phyloP scores from a whole-genome alignment of 148 eudicot genomes.

The Camellia lanceoleosa region DNA sequence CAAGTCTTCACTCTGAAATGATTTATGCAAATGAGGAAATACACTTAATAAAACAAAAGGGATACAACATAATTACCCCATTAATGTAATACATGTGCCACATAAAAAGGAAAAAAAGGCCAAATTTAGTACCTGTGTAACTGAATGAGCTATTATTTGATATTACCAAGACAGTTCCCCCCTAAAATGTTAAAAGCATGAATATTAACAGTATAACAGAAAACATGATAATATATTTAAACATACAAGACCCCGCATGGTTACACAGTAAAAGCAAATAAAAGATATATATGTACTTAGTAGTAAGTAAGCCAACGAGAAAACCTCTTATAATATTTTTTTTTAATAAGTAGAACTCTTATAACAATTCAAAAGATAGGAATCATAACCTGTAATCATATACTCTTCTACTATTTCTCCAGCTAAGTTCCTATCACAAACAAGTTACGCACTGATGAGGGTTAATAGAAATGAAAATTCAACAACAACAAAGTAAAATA shows the following conservation, averaged over 20 bases:
- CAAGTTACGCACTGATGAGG: not conserved
- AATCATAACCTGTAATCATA: slow-evolving; percentile 57
- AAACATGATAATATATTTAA: not conserved
- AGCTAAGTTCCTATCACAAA: slow-evolving; percentile 68
- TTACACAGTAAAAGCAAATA: not conserved
- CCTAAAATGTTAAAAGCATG: not conserved
- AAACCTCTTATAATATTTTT: not conserved
- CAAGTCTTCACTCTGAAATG: slow-evolving; percentile 61
- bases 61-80: not conserved
- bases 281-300: not conserved
- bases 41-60: not conserved
- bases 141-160: not conserved
- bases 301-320: not conserved
- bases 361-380: not conserved
- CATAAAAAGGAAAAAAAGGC: not conserved
- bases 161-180: not conserved
- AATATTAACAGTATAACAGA: slow-evolving; percentile 1
- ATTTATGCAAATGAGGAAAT: not conserved
- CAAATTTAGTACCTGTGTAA: not conserved
- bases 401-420: slow-evolving; percentile 80
- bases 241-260: not conserved
- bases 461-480: not conserved
- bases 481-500: not conserved
- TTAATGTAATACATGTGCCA: not conserved
- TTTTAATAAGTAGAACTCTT: not conserved